phyloP scores from a whole-genome alignment of 177 flowering plant species.

The Vitis hybrid region DNA sequence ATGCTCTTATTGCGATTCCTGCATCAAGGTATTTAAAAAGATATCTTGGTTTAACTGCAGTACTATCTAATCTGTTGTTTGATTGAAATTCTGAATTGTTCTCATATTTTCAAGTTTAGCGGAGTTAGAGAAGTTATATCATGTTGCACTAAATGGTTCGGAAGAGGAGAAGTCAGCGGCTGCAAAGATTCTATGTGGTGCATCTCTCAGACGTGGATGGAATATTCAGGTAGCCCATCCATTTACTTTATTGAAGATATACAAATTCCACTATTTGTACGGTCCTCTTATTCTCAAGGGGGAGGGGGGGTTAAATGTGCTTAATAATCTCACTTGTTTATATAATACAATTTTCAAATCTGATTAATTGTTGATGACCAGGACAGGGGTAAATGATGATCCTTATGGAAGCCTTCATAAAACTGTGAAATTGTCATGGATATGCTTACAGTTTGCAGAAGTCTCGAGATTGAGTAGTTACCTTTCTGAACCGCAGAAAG shows the following conservation, averaged over 20 bases:
- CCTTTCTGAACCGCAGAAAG: neutral
- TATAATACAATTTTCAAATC: neutral
- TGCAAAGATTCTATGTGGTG: conserved; percentile 78
- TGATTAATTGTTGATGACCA: neutral
- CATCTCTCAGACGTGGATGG: conserved; percentile 75
- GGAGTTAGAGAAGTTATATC: conserved; percentile 71
- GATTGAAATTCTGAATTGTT: conserved; percentile 2
- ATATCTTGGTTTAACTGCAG: neutral
- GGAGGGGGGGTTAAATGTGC: no score
- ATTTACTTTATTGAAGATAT: neutral
- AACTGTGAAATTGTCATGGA: neutral
- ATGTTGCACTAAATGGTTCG: conserved; percentile 66
- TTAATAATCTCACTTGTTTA: no score
- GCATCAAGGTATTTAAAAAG: conserved; percentile 63
- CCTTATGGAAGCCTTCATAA: neutral
- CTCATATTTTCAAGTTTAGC: conserved; percentile 41
- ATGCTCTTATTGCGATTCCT: conserved; percentile 49
- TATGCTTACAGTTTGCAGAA: neutral
- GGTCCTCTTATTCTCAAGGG: no score
- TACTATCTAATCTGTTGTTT: neutral
- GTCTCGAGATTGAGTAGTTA: no score
- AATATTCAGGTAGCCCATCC: conserved; percentile 59
- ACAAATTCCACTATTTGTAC: neutral
- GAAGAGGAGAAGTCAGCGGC: conserved; percentile 64
- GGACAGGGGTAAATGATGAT: neutral